Evolutionary conservation across 495 filamentous ascomycete species (phyloP).

Genomic region (Parmelia sp.): DNA sequence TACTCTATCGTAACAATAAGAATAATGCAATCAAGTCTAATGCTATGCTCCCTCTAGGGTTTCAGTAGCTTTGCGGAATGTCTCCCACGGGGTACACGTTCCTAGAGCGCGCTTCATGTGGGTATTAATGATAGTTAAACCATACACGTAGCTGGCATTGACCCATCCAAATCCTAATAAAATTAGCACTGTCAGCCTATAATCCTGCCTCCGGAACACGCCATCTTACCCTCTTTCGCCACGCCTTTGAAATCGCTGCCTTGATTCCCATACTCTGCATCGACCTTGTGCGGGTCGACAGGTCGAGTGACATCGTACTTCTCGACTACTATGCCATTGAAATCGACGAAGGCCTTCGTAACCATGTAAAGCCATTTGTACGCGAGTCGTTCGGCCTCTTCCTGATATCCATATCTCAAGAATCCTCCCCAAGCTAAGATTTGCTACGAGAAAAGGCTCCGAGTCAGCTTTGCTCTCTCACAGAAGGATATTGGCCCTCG

Average conservation of each 20-base stretch:
- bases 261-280: constrained; percentile 97
- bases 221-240: constrained; percentile 21
- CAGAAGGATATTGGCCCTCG: background rate
- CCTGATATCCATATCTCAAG: constrained; percentile 78
- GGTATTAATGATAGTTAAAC: constrained; percentile 72
- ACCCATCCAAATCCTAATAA: constrained; percentile 83
- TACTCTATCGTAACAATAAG: background rate
- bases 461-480: background rate
- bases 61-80: constrained; percentile 37
- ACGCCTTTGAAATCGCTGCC: constrained; percentile 31
- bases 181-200: constrained; percentile 42
- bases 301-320: constrained; percentile 94
- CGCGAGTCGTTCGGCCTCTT: constrained; percentile 77
- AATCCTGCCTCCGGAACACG: constrained; percentile 17
- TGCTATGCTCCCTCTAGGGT: constrained; percentile 11
- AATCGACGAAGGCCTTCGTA: constrained; percentile 93
- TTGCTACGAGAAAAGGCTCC: background rate
- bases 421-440: constrained; percentile 66
- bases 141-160: constrained; percentile 91
- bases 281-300: constrained; percentile 84
- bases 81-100: constrained; percentile 74
- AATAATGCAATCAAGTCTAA: background rate
- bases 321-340: constrained; percentile 96
- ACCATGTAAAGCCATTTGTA: constrained; percentile 99
- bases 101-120: constrained; percentile 84